Evolutionary conservation across 1,284 basidiomycete species (phyloP), one percentile per base, ranked within the genome.

Genomic region (Ceratobasidium theobromae): DNA sequence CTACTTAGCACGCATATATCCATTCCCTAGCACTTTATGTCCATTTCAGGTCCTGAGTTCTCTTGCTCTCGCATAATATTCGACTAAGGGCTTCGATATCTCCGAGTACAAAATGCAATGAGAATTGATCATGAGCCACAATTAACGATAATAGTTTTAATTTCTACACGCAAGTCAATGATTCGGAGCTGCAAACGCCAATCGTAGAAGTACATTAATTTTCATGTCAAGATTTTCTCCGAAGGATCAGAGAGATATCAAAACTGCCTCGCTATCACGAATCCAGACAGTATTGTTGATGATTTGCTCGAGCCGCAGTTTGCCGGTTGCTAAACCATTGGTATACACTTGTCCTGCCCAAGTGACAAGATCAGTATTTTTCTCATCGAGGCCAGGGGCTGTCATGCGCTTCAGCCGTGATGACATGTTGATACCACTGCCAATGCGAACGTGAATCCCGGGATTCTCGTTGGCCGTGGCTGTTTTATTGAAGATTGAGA

Each of bases 331-430:
- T 1, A 25, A 30, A 2, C 67, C 69, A 16, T 45, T 38, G 5
- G 32, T 46, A 53, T 55, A 70, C 14, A 52, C 64, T 40, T 69
- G 68, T 4, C 69, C 69, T 3, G 64, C 62, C 67, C 67, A 70
- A 0, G 62, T 68, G 18, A 64, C 66, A 1, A 52, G 27, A 21
- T 58, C 52, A 11, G 67, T 5, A 28, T 58, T 27, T 11, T 45
- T 64, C 23, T 54, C 57, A 28, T 57, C 52, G 21, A 65, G 38
- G 21, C 57, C 67, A 40, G 51, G 52, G 14, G 60, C 51, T 1
- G 69, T 57, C 38, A 54, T 43, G 25, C 58, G 45, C 35, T 70
- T 57, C 4, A 66, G 35, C n/a, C 51, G 33, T 12, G 45, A 25
- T 16, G 23, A 25, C 18, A 11, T 45, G 6, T 21, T 21, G 8